Conservation (phyloP, 495 filamentous ascomycete species). For the Oleoguttula mirabilis region DNA sequence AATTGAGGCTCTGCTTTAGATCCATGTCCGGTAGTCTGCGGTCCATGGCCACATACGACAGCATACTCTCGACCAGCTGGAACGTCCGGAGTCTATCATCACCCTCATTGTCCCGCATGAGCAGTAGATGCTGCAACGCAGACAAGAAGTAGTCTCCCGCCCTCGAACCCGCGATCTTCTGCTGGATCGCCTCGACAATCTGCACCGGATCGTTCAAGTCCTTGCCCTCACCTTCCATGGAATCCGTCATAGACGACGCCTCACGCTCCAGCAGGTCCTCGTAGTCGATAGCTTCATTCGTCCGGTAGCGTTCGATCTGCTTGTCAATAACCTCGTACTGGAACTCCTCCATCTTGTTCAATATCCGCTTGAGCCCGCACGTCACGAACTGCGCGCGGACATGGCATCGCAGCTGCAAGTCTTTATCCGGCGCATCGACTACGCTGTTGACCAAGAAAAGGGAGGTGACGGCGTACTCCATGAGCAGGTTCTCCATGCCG, state of each 20-base stretch:
- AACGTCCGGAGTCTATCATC: slow-evolving; percentile 94
- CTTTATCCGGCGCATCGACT: slow-evolving; percentile 75
- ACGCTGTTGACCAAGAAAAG: slow-evolving; percentile 95
- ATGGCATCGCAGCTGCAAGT: slow-evolving; percentile 83
- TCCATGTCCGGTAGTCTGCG: slow-evolving; percentile 91
- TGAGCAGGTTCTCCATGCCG: slow-evolving; percentile 96
- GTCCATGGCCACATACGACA: slow-evolving; percentile 98
- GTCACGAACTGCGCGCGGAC: slow-evolving; percentile 92
- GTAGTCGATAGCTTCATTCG: slow-evolving; percentile 94
- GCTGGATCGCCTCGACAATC: slow-evolving; percentile 87
- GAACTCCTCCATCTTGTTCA: slow-evolving; percentile 96
- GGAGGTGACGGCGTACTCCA: slow-evolving; percentile 96
- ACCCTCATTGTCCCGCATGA: slow-evolving; percentile 84
- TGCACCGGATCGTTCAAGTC: slow-evolving; percentile 88
- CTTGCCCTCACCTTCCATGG: slow-evolving; percentile 79
- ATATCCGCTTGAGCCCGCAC: slow-evolving; percentile 87
- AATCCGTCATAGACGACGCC: slow-evolving; percentile 78
- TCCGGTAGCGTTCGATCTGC: slow-evolving; percentile 85
- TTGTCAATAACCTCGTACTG: slow-evolving; percentile 98
- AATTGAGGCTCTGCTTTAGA: slow-evolving; percentile 90
- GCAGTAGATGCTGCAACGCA: slow-evolving; percentile 83
- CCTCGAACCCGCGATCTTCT: slow-evolving; percentile 68
- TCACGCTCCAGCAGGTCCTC: slow-evolving; percentile 92
- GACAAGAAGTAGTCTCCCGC: slow-evolving; percentile 94
- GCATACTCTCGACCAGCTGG: slow-evolving; percentile 93